Conservation (phyloP, 2,329 filamentous ascomycete genomes). For the Ceratocystis colombiana region DNA sequence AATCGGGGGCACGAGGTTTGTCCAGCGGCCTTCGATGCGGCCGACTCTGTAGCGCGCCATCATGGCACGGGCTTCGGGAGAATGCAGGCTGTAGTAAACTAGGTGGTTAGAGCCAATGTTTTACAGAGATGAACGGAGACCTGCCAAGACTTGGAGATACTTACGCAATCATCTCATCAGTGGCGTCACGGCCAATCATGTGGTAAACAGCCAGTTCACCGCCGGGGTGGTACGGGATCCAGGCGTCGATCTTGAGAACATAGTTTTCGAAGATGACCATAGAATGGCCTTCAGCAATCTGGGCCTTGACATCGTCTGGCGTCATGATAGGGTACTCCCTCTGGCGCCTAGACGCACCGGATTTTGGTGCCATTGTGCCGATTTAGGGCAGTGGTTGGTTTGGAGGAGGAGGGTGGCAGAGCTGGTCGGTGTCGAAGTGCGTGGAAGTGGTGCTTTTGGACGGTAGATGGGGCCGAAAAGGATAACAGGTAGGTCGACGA, state of each 20-base stretch:
- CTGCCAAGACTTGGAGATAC: slow-evolving; percentile 31
- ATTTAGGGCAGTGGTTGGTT: background rate
- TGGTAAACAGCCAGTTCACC: slow-evolving; percentile 85
- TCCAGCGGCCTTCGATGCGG: slow-evolving; percentile 68
- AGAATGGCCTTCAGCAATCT: slow-evolving; percentile 71
- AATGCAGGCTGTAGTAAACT: slow-evolving; percentile 58
- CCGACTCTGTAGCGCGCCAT: slow-evolving; percentile 83
- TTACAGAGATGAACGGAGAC: slow-evolving; percentile 18
- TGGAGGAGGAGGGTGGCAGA: background rate
- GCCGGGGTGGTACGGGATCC: slow-evolving; percentile 82
- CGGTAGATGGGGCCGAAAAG: background rate
- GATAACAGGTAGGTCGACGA: background rate
- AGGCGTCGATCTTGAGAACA: slow-evolving; percentile 80
- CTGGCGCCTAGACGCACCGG: slow-evolving; percentile 24
- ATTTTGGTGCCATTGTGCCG: slow-evolving; percentile 11
- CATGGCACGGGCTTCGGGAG: slow-evolving; percentile 58
- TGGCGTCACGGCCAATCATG: slow-evolving; percentile 88
- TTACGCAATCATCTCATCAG: slow-evolving; percentile 85
- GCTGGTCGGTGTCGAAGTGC: background rate
- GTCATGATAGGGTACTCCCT: slow-evolving; percentile 34
- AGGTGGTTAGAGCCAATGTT: slow-evolving; percentile 21
- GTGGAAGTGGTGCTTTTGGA: background rate
- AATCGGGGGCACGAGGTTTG: slow-evolving; percentile 81
- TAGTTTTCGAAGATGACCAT: slow-evolving; percentile 72
- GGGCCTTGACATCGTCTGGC: slow-evolving; percentile 46